phyloP scores from a whole-genome alignment of 2,329 filamentous ascomycete species.

The Diplodia scrobiculata region DNA sequence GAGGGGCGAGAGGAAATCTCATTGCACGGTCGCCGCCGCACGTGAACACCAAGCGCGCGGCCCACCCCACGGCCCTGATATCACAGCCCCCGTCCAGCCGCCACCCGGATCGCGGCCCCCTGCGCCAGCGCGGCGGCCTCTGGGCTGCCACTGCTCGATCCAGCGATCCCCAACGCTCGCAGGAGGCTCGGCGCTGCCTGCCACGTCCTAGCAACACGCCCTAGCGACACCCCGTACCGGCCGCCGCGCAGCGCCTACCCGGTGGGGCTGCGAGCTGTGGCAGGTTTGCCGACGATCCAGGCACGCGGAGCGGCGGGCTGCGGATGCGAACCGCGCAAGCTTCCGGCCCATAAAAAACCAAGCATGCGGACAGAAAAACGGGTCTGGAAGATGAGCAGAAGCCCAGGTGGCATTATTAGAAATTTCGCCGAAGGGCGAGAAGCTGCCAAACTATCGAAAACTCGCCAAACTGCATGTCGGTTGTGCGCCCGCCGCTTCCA shows the following conservation, averaged over 20 bases:
- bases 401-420: conserved; percentile 23
- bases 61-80: conserved; percentile 10
- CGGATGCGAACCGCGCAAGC: conserved; percentile 24
- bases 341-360: conserved; percentile 23
- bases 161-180: conserved; percentile 18
- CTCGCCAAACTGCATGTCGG: conserved; percentile 17
- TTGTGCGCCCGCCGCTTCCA: conserved; percentile 12
- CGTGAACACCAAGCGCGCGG: conserved; percentile 7
- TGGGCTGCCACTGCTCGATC: conserved; percentile 14
- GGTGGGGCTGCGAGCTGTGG: conserved; percentile 19
- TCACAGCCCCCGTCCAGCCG: conserved; percentile 7
- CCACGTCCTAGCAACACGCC: neutral
- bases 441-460: conserved; percentile 18
- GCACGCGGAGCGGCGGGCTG: conserved; percentile 10
- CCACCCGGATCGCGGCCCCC: conserved; percentile 5
- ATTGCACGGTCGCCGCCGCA: conserved; percentile 16
- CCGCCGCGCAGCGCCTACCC: neutral
- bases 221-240: conserved; percentile 7
- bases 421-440: conserved; percentile 27
- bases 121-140: neutral
- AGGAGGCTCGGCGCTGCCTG: conserved; percentile 21
- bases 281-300: conserved; percentile 28
- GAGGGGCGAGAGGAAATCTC: conserved; percentile 17
- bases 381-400: conserved; percentile 18
- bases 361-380: conserved; percentile 26